Evolutionary conservation across 305 asterid species (phyloP), one percentile per base, ranked within the genome.

Genomic region (Lippia alba): DNA sequence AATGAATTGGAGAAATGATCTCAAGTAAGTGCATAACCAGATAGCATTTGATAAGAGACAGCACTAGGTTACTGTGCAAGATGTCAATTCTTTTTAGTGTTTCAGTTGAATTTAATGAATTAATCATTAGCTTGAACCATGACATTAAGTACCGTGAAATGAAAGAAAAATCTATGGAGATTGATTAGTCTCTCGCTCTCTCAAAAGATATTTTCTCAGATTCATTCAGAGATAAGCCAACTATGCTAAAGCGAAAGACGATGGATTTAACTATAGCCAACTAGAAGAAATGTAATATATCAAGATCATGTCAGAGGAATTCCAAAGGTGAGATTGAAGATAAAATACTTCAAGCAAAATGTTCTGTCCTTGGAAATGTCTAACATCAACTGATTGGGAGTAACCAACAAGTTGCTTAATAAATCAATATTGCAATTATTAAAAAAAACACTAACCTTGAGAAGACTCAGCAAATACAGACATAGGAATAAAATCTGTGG

Each of bases 401-500:
- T n/a, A n/a, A n/a, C n/a, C n/a, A 56, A 64, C 53, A 62, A 15
- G 6, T 51, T 3, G 36, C 45, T 33, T 56, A 50, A 70, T 44
- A 17, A 56, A 53, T 61, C 46, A 30, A 67, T 15, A 30, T 41
- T 5, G 32, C 32, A 60, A 60, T 56, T 59, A 71, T 34, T 50
- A 36, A 19, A 61, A 18, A 8, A 45, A 70, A 54, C 30, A 76
- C 79, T 69, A 62, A 86, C 97, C 96, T 82, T 89, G 92, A 64
- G 84, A 69, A 24, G 97, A 83, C 88, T 87, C 98, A 1, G 96
- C 78, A 78, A 91, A 83, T 46, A 93, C 87, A 8, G 88, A 82
- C 96, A 93, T 89, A 32, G 97, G 98, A 67, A 85, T 46, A 79
- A 91, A 83, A 80, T 89, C 86, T n/a, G 89, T 89, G 65, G 97